Evolutionary conservation across 495 filamentous ascomycete genomes (phyloP).

Genomic region (Aspergillus saccharolyticus): DNA sequence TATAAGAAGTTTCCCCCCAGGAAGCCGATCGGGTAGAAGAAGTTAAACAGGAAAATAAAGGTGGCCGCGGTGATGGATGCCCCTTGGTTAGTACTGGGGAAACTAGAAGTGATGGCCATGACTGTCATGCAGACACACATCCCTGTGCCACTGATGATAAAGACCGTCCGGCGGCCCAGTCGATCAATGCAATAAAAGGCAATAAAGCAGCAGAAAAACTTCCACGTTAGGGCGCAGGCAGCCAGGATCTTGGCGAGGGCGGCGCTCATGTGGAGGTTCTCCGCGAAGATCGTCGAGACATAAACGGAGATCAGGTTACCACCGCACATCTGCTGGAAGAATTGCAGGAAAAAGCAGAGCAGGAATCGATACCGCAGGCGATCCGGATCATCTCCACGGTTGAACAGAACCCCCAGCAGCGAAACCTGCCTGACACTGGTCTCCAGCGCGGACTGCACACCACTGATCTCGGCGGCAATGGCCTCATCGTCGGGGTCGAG

Average conservation of each 20-base stretch:
- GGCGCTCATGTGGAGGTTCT: constrained; percentile 25
- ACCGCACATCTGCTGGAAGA: constrained; percentile 42
- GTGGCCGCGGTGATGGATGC: constrained; percentile 41
- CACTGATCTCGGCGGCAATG: constrained; percentile 13
- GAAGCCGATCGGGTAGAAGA: constrained; percentile 57
- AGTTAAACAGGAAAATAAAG: constrained; percentile 58
- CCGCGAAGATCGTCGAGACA: constrained; percentile 31
- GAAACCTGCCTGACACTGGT: constrained; percentile 18
- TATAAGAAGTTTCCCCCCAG: constrained; percentile 55
- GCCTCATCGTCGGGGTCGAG: constrained; percentile 22
- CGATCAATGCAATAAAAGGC: constrained; percentile 51
- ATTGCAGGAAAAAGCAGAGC: constrained; percentile 37
- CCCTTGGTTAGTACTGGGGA: constrained; percentile 27
- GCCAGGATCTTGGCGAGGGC: constrained; percentile 23
- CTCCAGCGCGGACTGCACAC: constrained; percentile 37
- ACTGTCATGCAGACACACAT: constrained; percentile 46
- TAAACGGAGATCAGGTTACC: constrained; percentile 35
- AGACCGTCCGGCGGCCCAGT: constrained; percentile 48
- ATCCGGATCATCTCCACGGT: constrained; percentile 19
- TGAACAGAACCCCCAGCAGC: constrained; percentile 19
- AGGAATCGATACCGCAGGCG: constrained; percentile 30
- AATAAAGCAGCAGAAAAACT: constrained; percentile 44
- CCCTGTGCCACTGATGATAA: constrained; percentile 48
- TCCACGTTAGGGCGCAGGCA: constrained; percentile 27
- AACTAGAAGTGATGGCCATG: constrained; percentile 39